Evolutionary conservation across 345 rosid species (phyloP).

Genomic region (Eucalyptus cloeziana): DNA sequence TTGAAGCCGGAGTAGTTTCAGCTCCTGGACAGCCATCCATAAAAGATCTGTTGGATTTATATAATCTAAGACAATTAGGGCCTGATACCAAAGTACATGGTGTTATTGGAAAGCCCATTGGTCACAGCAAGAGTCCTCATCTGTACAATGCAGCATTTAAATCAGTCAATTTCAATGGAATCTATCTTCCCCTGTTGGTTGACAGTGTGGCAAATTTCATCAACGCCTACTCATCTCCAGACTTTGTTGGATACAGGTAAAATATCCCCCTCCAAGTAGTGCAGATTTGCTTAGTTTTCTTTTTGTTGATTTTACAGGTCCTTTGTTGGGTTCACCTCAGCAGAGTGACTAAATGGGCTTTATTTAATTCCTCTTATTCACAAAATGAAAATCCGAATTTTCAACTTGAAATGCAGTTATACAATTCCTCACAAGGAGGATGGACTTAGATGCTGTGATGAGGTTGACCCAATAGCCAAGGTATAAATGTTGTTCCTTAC

Average conservation of each 20-base stretch:
- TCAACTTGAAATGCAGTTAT: slow-evolving; percentile 9
- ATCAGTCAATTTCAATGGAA: slow-evolving; percentile 36
- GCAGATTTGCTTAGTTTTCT: not conserved
- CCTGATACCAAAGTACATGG: slow-evolving; percentile 53
- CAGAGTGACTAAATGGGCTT: not conserved
- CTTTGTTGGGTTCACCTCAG: not conserved
- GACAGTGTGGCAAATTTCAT: slow-evolving; percentile 36
- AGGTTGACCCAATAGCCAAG: slow-evolving; percentile 41
- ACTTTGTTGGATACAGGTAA: slow-evolving; percentile 51
- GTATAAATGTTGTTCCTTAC: not conserved
- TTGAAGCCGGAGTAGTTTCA: slow-evolving; percentile 31
- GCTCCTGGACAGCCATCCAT: slow-evolving; percentile 55
- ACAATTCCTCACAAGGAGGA: slow-evolving; percentile 48
- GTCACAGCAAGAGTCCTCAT: slow-evolving; percentile 62
- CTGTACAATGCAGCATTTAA: slow-evolving; percentile 43
- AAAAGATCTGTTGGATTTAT: slow-evolving; percentile 33
- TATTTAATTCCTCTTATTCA: not conserved
- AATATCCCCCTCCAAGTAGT: not conserved
- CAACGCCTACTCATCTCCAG: slow-evolving; percentile 29
- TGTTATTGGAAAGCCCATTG: slow-evolving; percentile 52
- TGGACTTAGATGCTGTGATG: slow-evolving; percentile 41
- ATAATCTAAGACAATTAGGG: slow-evolving; percentile 38
- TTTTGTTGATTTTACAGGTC: not conserved
- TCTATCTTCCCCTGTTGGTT: slow-evolving; percentile 44
- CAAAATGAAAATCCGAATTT: not conserved